Percentiles rank a stretch among this genome's conserved stretches.
Evolutionary conservation across 1,139 yeast species (phyloP).

Genomic region (Kluyveromyces marxianus): DNA sequence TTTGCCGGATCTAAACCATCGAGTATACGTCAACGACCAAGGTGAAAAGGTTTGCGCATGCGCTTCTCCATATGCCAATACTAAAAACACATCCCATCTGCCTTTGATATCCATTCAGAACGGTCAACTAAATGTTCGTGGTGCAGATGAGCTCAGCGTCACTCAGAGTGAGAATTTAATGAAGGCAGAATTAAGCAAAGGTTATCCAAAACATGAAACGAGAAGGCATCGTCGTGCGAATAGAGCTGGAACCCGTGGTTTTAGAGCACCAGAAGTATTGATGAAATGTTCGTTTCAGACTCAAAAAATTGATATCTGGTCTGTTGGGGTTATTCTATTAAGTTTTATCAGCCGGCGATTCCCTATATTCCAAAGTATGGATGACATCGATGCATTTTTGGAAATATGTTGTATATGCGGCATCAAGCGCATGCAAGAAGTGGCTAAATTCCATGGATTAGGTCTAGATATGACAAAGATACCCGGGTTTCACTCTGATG

Average conservation of each 20-base stretch:
- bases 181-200: constrained; percentile 38
- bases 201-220: constrained; percentile 73
- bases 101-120: constrained; percentile 24
- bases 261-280: constrained; percentile 89
- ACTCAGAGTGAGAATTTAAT: constrained; percentile 6
- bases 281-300: constrained; percentile 82
- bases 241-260: constrained; percentile 96
- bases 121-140: constrained; percentile 21
- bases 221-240: constrained; percentile 90
- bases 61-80: constrained; percentile 4
- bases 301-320: constrained; percentile 82
- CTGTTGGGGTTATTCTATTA: constrained; percentile 80
- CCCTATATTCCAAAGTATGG: constrained; percentile 84
- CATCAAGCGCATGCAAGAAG: constrained; percentile 56
- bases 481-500: constrained; percentile 25
- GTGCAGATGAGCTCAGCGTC: constrained; percentile 8
- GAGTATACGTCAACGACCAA: constrained; percentile 14
- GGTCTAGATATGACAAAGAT: constrained; percentile 61
- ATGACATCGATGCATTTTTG: constrained; percentile 83
- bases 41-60: constrained; percentile 30
- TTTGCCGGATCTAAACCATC: constrained; percentile 7
- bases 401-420: constrained; percentile 88
- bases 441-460: constrained; percentile 83
- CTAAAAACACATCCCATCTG: constrained; percentile 13
- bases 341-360: constrained; percentile 67